Evolutionary conservation across 306 rosid genomes (phyloP).

Genomic region (Arachis hypogaea): DNA sequence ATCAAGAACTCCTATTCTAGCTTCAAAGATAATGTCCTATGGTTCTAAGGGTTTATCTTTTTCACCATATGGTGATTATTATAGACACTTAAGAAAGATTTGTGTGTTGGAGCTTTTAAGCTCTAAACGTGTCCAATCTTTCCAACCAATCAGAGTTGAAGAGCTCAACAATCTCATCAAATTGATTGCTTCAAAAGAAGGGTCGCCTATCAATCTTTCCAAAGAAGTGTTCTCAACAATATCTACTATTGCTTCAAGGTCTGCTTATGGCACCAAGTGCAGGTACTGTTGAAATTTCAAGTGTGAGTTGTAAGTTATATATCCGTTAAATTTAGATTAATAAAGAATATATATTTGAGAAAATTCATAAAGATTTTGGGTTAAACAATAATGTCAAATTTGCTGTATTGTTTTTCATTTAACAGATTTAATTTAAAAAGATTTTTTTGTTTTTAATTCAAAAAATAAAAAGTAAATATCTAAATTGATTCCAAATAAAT

Average conservation of each 20-base stretch:
- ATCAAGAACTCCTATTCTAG: constrained; percentile 40
- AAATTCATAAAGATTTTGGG: too few species aligned
- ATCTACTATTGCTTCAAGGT: constrained; percentile 30
- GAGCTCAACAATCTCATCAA: constrained; percentile 31
- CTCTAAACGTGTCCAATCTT: constrained; percentile 37
- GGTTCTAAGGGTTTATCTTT: constrained; percentile 1
- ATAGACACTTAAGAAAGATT: constrained; percentile 41
- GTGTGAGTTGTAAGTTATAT: too few species aligned
- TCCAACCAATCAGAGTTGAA: constrained; percentile 38
- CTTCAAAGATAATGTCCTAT: constrained; percentile 31
- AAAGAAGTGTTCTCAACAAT: constrained; percentile 24
- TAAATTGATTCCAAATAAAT: too few species aligned
- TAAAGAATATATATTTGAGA: too few species aligned
- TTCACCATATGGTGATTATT: constrained; percentile 47
- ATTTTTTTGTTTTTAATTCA: too few species aligned
- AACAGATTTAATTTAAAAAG: too few species aligned
- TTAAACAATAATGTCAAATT: too few species aligned
- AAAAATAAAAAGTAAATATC: too few species aligned
- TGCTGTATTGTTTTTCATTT: too few species aligned
- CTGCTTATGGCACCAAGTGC: constrained; percentile 43
- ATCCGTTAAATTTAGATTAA: too few species aligned
- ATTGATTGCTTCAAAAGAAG: constrained; percentile 33
- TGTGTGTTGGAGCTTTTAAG: constrained; percentile 42
- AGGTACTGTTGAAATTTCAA: not conserved
- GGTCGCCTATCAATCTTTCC: constrained; percentile 38